Conservation (phyloP, 75 land plant species). For the Isoetes taiwanensis region DNA sequence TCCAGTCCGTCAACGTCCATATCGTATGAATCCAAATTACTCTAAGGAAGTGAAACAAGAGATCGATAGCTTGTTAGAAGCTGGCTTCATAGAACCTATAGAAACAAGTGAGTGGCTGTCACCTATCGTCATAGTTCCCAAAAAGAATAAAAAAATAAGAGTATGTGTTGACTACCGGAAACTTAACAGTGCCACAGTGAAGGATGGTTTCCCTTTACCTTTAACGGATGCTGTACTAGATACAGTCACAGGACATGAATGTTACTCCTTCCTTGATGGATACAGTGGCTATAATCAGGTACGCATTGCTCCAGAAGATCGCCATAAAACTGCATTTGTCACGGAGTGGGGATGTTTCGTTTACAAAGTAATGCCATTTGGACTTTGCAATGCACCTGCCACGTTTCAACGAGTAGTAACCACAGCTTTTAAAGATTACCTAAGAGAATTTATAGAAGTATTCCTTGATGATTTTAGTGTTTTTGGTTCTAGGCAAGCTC, state of each 20-base stretch:
- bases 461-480: no score
- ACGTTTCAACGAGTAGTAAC: slow-evolving; percentile 11
- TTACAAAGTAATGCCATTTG: slow-evolving; percentile 10
- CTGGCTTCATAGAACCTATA: not conserved
- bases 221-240: not conserved
- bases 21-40: no score
- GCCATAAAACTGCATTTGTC: slow-evolving; percentile 10
- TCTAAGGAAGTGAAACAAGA: no score
- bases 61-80: not conserved
- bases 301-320: slow-evolving; percentile 1
- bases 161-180: not conserved
- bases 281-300: slow-evolving; percentile 7
- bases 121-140: slow-evolving; percentile 4
- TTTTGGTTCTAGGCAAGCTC: no score
- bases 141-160: slow-evolving; percentile 2
- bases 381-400: slow-evolving; percentile 4
- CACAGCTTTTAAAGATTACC: no score
- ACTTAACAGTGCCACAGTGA: not conserved
- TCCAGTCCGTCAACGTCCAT: no score
- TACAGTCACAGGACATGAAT: slow-evolving; percentile 1
- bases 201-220: not conserved
- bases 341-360: slow-evolving; percentile 10
- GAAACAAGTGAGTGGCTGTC: not conserved
- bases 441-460: no score
- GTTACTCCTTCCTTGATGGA: slow-evolving; percentile 5